phyloP scores from a whole-genome alignment of 1,284 basidiomycete genomes.

The Cryptococcus sp. region DNA sequence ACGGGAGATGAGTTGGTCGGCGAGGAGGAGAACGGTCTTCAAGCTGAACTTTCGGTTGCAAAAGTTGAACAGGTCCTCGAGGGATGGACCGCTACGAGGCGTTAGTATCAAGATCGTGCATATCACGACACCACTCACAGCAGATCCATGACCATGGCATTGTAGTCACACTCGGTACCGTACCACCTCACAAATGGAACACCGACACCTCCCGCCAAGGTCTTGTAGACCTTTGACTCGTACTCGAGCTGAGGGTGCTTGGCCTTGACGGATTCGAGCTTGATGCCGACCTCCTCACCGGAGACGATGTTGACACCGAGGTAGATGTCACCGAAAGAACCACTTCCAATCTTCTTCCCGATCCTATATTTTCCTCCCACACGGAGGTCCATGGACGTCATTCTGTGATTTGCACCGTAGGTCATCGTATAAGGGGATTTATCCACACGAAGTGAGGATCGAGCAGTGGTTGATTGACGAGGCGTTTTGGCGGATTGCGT shows the following conservation, averaged over 20 bases:
- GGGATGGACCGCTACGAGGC: conserved; percentile 69
- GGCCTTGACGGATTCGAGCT: conserved; percentile 98
- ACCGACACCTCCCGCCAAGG: conserved; percentile 94
- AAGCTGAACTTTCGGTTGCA: conserved; percentile 98
- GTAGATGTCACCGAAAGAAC: conserved; percentile 99
- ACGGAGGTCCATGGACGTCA: conserved; percentile 76
- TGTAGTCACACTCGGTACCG: conserved; percentile 99
- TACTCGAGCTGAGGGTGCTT: conserved; percentile 99
- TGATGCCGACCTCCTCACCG: conserved; percentile 99
- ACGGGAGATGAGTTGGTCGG: conserved; percentile 96
- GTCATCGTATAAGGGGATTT: conserved; percentile 14
- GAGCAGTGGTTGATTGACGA: conserved; percentile 2
- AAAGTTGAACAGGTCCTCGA: conserved; percentile 99
- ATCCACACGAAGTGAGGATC: conserved; percentile 4
- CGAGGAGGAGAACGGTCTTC: conserved; percentile 95
- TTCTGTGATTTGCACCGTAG: conserved; percentile 28
- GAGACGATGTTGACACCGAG: conserved; percentile 99
- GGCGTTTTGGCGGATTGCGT: conserved; percentile 7
- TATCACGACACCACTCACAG: conserved; percentile 55
- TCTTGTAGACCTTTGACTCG: conserved; percentile 96
- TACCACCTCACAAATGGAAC: conserved; percentile 99
- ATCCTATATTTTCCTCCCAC: conserved; percentile 98
- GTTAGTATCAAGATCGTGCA: neutral
- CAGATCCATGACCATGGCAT: conserved; percentile 98
- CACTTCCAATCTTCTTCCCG: conserved; percentile 99